Evolutionary conservation across 352 stramenopile species (phyloP).

Genomic region (Globisporangium paroecandrum): DNA sequence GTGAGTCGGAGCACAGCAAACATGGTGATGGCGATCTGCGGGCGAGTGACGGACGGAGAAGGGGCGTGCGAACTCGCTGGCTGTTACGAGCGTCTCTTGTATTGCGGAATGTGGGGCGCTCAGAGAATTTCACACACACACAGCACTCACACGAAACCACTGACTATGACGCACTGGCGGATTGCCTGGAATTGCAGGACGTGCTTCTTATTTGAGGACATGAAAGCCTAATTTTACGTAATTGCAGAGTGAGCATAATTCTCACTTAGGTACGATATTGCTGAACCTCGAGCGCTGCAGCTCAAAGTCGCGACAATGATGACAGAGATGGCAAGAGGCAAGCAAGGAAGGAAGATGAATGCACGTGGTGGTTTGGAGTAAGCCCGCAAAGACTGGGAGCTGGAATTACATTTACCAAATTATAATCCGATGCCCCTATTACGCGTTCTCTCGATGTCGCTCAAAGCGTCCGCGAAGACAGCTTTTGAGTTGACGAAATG

Average conservation of each 20-base stretch:
- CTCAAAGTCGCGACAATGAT: neutral
- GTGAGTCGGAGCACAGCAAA: slow-evolving; percentile 44
- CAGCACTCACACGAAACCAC: neutral
- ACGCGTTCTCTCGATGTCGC: slow-evolving; percentile 20
- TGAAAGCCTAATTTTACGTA: neutral
- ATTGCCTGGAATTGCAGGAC: neutral
- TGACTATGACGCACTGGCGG: slow-evolving; percentile 2
- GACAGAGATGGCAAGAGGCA: neutral
- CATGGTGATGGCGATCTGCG: slow-evolving; percentile 8
- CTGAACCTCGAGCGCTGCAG: neutral
- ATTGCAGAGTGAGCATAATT: neutral
- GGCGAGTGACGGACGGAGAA: neutral
- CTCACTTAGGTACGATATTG: neutral
- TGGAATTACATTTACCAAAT: slow-evolving; percentile 34
- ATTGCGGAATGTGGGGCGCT: neutral
- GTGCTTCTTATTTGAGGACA: neutral
- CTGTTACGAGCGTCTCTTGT: neutral
- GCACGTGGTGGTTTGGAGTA: slow-evolving; percentile 2
- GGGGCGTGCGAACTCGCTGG: neutral
- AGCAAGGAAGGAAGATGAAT: neutral
- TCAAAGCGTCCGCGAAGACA: neutral
- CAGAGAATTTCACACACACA: slow-evolving; percentile 6
- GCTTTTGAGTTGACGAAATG: neutral
- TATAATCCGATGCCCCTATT: slow-evolving; percentile 26
- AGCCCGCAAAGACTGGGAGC: slow-evolving; percentile 31